Conservation (phyloP, 2,329 filamentous ascomycete genomes). For the Colletotrichum paranaense region DNA sequence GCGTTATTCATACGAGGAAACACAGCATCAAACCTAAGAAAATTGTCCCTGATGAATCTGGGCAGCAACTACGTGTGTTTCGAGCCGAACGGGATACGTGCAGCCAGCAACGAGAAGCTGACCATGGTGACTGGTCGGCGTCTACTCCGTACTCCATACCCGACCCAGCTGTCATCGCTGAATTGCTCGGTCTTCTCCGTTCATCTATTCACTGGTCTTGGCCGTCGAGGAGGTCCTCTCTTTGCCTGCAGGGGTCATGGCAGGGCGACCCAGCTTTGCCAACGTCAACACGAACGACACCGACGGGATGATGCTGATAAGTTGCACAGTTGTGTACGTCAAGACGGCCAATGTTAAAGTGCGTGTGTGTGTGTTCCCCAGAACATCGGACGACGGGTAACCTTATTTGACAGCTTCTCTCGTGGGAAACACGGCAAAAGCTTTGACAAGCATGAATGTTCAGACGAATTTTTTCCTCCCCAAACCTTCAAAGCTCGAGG, state of each 20-base stretch:
- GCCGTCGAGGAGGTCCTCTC: constrained; percentile 1
- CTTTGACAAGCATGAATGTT: constrained; percentile 5
- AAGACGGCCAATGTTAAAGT: not conserved
- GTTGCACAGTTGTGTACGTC: not conserved
- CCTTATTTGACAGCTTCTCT: constrained; percentile 9
- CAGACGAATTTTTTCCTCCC: not conserved
- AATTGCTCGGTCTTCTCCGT: constrained; percentile 16
- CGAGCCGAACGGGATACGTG: not conserved
- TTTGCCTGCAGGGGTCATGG: constrained; percentile 8
- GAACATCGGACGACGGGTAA: constrained; percentile 20
- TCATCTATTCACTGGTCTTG: not conserved
- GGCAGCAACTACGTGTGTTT: not conserved
- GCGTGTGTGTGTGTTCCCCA: not conserved
- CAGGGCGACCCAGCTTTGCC: not conserved
- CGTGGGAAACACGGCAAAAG: not conserved
- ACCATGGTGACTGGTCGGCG: not conserved
- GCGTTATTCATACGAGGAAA: not conserved
- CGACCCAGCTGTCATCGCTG: not conserved
- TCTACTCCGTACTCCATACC: not conserved
- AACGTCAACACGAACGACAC: not conserved
- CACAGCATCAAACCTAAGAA: not conserved
- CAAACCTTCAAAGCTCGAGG: not conserved
- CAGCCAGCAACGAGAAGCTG: too few relatives aligned
- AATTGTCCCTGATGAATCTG: not conserved
- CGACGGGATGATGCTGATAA: constrained; percentile 22